A percentile compares a stretch with the other conserved stretches of the same genome.
Conservation (phyloP, 495 filamentous ascomycete genomes). For the Trichocladium uniseriatum region DNA sequence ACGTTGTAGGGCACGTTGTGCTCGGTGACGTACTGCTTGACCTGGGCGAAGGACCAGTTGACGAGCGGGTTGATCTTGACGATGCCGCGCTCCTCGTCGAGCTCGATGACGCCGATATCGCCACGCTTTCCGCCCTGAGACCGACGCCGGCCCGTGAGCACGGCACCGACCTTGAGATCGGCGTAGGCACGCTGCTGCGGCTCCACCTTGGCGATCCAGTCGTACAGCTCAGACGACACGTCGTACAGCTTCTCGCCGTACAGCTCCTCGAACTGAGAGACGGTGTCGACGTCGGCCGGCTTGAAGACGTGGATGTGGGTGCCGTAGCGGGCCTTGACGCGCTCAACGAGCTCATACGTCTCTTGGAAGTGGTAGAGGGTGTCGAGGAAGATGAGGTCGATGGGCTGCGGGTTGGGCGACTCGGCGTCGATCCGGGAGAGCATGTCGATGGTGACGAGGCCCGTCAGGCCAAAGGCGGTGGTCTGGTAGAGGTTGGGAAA, state of each 20-base stretch:
- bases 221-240: slow-evolving; percentile 76
- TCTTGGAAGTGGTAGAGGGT: slow-evolving; percentile 93
- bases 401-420: slow-evolving; percentile 47
- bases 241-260: slow-evolving; percentile 85
- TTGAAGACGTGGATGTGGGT: slow-evolving; percentile 81
- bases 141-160: slow-evolving; percentile 85
- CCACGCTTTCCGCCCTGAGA: slow-evolving; percentile 93
- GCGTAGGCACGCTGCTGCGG: slow-evolving; percentile 86
- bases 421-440: slow-evolving; percentile 74
- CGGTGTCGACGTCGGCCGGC: slow-evolving; percentile 59
- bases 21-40: slow-evolving; percentile 73
- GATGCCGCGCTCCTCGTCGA: slow-evolving; percentile 76
- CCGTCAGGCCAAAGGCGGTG: slow-evolving; percentile 93
- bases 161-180: slow-evolving; percentile 80
- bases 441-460: slow-evolving; percentile 91
- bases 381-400: slow-evolving; percentile 94
- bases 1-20: slow-evolving; percentile 90
- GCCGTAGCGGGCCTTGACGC: slow-evolving; percentile 64
- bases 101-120: slow-evolving; percentile 77
- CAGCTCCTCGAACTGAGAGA: slow-evolving; percentile 65
- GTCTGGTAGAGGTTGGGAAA: slow-evolving; percentile 91
- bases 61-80: slow-evolving; percentile 98
- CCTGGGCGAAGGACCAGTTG: slow-evolving; percentile 89
- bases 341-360: slow-evolving; percentile 73
- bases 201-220: slow-evolving; percentile 96